phyloP scores from a whole-genome alignment of 1,284 basidiomycete species.

The Melampsora occidentalis region DNA sequence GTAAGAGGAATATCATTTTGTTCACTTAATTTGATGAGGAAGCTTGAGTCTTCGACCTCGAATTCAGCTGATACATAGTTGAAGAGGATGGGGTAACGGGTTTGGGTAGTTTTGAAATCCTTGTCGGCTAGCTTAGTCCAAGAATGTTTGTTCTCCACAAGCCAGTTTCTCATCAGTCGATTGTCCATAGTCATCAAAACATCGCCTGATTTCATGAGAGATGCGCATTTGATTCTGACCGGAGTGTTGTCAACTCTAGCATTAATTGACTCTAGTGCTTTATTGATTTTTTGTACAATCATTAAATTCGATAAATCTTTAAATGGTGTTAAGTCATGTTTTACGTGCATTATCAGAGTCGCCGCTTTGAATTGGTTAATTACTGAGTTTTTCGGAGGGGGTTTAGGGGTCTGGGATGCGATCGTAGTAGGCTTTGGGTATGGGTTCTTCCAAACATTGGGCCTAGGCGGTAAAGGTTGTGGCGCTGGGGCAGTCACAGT shows the following conservation, averaged over 20 bases:
- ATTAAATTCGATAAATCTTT: not conserved
- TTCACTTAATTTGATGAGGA: not conserved
- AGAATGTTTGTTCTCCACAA: constrained; percentile 15
- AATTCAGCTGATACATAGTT: not conserved
- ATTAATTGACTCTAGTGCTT: not conserved
- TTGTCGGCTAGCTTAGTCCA: constrained; percentile 5
- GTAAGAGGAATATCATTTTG: not conserved
- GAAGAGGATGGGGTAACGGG: not conserved
- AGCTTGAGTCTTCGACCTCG: not conserved
- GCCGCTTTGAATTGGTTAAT: not conserved
- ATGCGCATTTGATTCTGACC: not conserved
- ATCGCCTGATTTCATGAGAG: not conserved
- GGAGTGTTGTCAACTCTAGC: not conserved
- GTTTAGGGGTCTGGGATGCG: not conserved
- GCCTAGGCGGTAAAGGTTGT: not conserved
- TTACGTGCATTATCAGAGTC: not conserved
- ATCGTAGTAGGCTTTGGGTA: not conserved
- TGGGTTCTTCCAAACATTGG: not conserved
- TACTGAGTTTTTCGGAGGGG: not conserved
- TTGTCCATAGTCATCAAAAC: not conserved
- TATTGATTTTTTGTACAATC: not conserved
- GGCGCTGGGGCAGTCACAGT: not conserved
- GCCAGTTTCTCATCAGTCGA: not conserved
- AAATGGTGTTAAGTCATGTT: not conserved
- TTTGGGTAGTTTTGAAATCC: not conserved